Conservation (phyloP, 345 rosid genomes). For the Zanthoxylum bungeanum region DNA sequence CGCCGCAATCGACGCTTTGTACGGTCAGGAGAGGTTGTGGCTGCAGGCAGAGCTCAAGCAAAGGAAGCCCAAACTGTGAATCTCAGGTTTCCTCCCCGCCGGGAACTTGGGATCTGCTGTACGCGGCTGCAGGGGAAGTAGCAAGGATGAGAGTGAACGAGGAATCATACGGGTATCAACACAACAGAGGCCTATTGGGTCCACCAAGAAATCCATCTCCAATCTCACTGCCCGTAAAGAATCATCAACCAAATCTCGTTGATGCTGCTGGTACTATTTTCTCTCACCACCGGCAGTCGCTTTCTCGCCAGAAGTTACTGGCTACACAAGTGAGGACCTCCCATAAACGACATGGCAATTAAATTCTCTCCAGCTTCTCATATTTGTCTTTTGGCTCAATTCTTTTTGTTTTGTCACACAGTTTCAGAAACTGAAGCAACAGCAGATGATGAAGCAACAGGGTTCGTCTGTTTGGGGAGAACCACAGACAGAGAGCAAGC, state of each 20-base stretch:
- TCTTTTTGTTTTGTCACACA: conserved; percentile 9
- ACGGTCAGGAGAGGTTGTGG: conserved; percentile 34
- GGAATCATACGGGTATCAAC: conserved; percentile 15
- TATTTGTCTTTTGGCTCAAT: background rate
- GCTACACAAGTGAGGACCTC: conserved; percentile 42
- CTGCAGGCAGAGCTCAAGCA: conserved; percentile 29
- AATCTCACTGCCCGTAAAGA: conserved; percentile 28
- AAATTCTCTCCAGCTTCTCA: background rate
- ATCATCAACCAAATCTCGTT: conserved; percentile 15
- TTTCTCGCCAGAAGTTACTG: conserved; percentile 51
- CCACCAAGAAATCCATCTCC: conserved; percentile 27
- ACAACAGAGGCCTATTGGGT: conserved; percentile 28
- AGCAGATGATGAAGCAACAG: conserved; percentile 24
- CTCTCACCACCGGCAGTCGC: conserved; percentile 26
- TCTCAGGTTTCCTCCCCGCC: conserved; percentile 34
- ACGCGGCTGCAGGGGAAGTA: conserved; percentile 56
- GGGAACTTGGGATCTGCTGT: conserved; percentile 50
- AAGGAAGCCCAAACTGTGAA: conserved; percentile 26
- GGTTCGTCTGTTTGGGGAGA: conserved; percentile 27
- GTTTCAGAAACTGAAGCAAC: conserved; percentile 60
- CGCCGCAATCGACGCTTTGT: conserved; percentile 56
- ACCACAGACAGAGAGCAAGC: conserved; percentile 17
- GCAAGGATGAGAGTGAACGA: conserved; percentile 36
- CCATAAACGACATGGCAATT: background rate
- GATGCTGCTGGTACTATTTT: conserved; percentile 20